Conservation (phyloP, 805 yeast species). For the Grigorovia yakushimaensis region DNA sequence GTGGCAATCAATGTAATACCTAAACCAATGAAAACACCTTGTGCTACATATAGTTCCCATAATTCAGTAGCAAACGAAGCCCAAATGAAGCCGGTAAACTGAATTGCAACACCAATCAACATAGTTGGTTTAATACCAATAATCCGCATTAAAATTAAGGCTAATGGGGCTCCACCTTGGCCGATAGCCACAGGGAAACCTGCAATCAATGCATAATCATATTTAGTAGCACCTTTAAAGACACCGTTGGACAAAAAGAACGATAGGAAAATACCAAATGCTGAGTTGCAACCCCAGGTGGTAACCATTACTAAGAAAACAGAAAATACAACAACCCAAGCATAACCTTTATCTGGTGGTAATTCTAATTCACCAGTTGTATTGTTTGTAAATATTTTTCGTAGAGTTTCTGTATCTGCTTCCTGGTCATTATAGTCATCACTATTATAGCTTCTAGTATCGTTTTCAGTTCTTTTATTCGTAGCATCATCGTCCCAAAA, state of each 20-base stretch:
- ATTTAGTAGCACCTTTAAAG: conserved; percentile 44
- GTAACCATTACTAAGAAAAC: conserved; percentile 42
- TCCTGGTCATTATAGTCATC: background rate
- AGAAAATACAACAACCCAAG: conserved; percentile 52
- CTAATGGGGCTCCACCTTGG: conserved; percentile 51
- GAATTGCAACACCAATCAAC: conserved; percentile 39
- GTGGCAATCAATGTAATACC: conserved; percentile 43
- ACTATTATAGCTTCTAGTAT: background rate
- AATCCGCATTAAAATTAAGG: conserved; percentile 36
- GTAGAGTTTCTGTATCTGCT: conserved; percentile 8
- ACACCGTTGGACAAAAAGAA: conserved; percentile 41
- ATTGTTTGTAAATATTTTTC: conserved; percentile 29
- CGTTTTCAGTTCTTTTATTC: background rate
- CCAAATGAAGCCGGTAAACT: conserved; percentile 45
- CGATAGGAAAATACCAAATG: conserved; percentile 54
- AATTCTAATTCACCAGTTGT: conserved; percentile 28
- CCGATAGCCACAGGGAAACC: conserved; percentile 51
- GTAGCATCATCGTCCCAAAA: too few relatives aligned
- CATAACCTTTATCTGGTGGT: conserved; percentile 60
- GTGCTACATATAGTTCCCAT: conserved; percentile 62
- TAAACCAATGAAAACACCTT: conserved; percentile 54
- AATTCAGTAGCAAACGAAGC: conserved; percentile 49
- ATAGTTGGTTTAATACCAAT: conserved; percentile 43
- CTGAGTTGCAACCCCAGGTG: conserved; percentile 67
- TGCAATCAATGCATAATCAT: conserved; percentile 59